Percentiles rank a stretch among this genome's conserved stretches.
Conservation (phyloP, 345 rosid genomes). For the Zanthoxylum bungeanum region DNA sequence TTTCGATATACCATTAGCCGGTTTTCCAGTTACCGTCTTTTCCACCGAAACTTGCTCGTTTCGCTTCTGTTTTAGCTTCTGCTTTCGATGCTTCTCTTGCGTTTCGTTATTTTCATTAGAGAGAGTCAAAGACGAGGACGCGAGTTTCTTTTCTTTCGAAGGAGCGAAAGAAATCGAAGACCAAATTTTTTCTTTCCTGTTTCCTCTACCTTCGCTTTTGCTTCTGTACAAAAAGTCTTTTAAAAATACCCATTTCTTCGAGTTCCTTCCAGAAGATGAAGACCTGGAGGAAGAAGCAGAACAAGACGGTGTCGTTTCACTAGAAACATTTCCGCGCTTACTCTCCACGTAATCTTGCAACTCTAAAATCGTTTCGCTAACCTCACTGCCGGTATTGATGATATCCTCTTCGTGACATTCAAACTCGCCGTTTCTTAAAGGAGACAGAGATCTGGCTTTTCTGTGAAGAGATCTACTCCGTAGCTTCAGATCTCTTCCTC, state of each 20-base stretch:
- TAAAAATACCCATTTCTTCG: constrained; percentile 34
- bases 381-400: constrained; percentile 10
- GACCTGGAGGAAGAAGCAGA: constrained; percentile 33
- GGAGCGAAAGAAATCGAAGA: constrained; percentile 11
- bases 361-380: constrained; percentile 2
- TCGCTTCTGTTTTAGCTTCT: too few species aligned
- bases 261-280: constrained; percentile 34
- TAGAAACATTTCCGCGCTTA: constrained; percentile 2
- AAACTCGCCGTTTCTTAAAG: constrained; percentile 27
- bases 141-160: constrained; percentile 9
- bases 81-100: constrained; percentile 12
- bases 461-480: too few species aligned
- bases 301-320: constrained; percentile 16
- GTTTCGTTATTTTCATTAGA: constrained; percentile 12
- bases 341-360: neutral
- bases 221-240: constrained; percentile 27
- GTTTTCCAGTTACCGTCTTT: constrained; percentile 22
- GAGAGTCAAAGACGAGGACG: neutral
- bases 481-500: too few species aligned
- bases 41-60: neutral
- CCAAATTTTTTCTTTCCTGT: constrained; percentile 6
- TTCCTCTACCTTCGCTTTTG: constrained; percentile 17
- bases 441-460: too few species aligned
- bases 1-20: constrained; percentile 30
- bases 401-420: constrained; percentile 19